These are phyloP conservation scores for Didymella sp. DNA, from an alignment of 2,329 filamentous ascomycete genomes.

Conservation along the genomic window DNA sequence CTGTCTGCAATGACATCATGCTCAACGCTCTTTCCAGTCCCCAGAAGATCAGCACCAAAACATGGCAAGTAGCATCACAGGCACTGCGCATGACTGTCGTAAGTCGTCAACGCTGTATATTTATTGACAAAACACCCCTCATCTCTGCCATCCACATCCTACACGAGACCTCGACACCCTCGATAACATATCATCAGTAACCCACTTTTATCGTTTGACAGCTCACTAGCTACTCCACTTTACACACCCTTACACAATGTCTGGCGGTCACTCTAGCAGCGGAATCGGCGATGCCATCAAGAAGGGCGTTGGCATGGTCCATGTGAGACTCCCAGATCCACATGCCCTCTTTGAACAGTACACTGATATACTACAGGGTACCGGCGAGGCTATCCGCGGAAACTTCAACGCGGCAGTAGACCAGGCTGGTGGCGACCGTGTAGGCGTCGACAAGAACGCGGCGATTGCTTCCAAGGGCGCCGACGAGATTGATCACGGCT, in stretches of 20 bases:
- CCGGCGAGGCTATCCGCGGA: slow-evolving; percentile 50
- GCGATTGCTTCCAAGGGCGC: slow-evolving; percentile 44
- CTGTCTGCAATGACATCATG: slow-evolving; percentile 16
- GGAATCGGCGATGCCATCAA: slow-evolving; percentile 41
- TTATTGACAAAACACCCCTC: not conserved
- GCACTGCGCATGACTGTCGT: slow-evolving; percentile 5
- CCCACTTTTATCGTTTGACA: slow-evolving; percentile 12
- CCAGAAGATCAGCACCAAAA: slow-evolving; percentile 15
- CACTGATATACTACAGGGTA: slow-evolving; percentile 37
- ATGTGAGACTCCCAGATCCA: slow-evolving; percentile 32
- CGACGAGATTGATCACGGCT: slow-evolving; percentile 45
- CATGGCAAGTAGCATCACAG: slow-evolving; percentile 6
- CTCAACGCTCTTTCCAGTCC: slow-evolving; percentile 8
- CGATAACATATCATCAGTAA: not conserved
- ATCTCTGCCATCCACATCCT: not conserved
- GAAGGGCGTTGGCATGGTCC: slow-evolving; percentile 45
- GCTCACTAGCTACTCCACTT: slow-evolving; percentile 10
- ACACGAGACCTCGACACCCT: not conserved
- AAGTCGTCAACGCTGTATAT: slow-evolving; percentile 1
- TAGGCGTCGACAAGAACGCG: slow-evolving; percentile 39
- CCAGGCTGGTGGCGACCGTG: slow-evolving; percentile 40
- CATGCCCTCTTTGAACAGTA: not conserved
- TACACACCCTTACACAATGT: slow-evolving; percentile 26
- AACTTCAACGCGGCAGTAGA: slow-evolving; percentile 48
- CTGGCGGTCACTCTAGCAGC: slow-evolving; percentile 32